A percentile compares a stretch with the other conserved stretches of the same genome.
Conservation (phyloP, 1,284 basidiomycete species). For the Fomes fomentarius region DNA sequence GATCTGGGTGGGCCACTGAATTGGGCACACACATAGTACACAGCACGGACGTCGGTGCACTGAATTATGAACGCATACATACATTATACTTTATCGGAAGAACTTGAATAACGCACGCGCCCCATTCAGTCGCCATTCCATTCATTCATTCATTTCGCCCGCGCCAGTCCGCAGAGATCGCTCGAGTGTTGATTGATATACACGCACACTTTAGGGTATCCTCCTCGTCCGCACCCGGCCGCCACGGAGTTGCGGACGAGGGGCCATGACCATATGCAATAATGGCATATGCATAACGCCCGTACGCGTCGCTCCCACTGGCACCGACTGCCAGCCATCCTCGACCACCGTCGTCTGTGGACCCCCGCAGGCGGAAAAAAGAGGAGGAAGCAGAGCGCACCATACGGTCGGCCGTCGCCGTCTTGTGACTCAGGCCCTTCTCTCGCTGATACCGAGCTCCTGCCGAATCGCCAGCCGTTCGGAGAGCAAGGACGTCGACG, state of each 20-base stretch:
- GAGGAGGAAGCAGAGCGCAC: not conserved
- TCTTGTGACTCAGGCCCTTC: slow-evolving; percentile 26
- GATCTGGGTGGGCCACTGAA: slow-evolving; percentile 25
- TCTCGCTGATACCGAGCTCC: slow-evolving; percentile 24
- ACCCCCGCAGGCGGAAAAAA: too few relatives aligned
- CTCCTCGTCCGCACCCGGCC: too few relatives aligned
- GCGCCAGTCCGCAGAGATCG: slow-evolving; percentile 9
- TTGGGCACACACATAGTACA: slow-evolving; percentile 4
- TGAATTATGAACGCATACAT: too few relatives aligned
- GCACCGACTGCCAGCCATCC: not conserved
- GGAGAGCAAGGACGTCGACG: too few relatives aligned
- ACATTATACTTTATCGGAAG: slow-evolving; percentile 19
- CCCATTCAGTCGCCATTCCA: slow-evolving; percentile 4
- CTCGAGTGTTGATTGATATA: too few relatives aligned
- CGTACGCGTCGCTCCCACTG: too few relatives aligned
- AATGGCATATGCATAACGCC: too few relatives aligned
- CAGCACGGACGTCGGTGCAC: too few relatives aligned
- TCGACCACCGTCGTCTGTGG: not conserved
- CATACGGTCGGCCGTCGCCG: slow-evolving; percentile 27
- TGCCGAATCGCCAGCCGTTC: slow-evolving; percentile 24
- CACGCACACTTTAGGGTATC: too few relatives aligned
- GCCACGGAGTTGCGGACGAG: too few relatives aligned
- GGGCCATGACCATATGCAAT: too few relatives aligned
- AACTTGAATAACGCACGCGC: slow-evolving; percentile 3
- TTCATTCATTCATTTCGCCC: slow-evolving; percentile 5